Evolutionary conservation across 305 asterid genomes (phyloP), one percentile per base, ranked within the genome.

Genomic region (Plantago coronopus): DNA sequence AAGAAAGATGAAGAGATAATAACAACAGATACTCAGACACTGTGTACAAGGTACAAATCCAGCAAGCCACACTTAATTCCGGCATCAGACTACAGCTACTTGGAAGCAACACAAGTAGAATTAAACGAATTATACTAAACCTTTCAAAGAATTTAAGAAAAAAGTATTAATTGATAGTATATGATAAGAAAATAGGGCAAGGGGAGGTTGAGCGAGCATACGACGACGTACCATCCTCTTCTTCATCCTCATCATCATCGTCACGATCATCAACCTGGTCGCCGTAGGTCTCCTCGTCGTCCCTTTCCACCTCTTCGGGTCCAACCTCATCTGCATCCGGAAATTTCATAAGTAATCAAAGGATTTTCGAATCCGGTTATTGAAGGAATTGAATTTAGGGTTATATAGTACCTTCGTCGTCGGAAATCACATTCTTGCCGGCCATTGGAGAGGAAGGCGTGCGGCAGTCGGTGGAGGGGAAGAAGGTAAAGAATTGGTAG

Each of bases 241-340:
- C 97, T 34, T 34, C 40, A 6, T 88, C 96, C 16, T 90, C 97
- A 12, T 91, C 98, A 2, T 84, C 91, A 5, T 83, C 94, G 7
- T 77, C 88, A 1, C 81, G 83, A 11, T 80, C 86, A 56, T 68
- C 85, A 13, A 55, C 76, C 59, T 57, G 78, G 47, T 78, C 87
- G 38, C 88, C 96, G 17, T 74, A 83, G 5, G 72, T 70, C 69
- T 82, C 96, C 48, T 81, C 91, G 68, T 84, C 95, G 44, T 81
- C 91, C 51, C 87, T 75, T 69, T 85, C 96, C 70, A 83, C 95
- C 59, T 91, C 96, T 64, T 87, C 96, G 29, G 65, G 74, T 58
- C 78, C 86, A 69, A 81, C 63, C 69, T 90, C 97, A 58, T 87
- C 97, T 90, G 74, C 64, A 62, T 37, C 59, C n/a, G 4, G 34